A percentile compares a stretch with the other conserved stretches of the same genome.
These are phyloP conservation scores for Piloderma croceum DNA, from an alignment of 768 basidiomycete species.

Conservation along the genomic window DNA sequence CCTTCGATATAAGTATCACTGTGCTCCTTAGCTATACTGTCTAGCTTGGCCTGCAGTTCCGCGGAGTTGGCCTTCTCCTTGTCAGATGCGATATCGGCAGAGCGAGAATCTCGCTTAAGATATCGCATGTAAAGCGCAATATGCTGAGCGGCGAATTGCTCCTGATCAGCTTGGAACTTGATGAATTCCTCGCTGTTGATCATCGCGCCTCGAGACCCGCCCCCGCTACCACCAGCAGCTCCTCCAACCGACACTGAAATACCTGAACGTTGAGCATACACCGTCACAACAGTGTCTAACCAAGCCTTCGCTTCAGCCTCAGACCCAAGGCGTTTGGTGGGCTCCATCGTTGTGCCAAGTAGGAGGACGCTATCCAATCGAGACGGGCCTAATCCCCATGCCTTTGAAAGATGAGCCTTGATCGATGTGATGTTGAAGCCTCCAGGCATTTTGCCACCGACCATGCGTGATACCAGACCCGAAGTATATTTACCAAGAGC, in stretches of 20 bases:
- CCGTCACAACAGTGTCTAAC: slow-evolving; percentile 79
- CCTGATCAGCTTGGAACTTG: slow-evolving; percentile 91
- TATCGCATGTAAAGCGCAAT: slow-evolving; percentile 97
- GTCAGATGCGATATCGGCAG: slow-evolving; percentile 87
- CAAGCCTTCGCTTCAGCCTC: slow-evolving; percentile 92
- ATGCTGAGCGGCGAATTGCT: slow-evolving; percentile 87
- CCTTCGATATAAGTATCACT: slow-evolving; percentile 92
- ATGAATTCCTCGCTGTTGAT: slow-evolving; percentile 99
- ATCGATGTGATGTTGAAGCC: slow-evolving; percentile 94
- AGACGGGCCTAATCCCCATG: slow-evolving; percentile 90
- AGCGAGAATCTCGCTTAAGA: slow-evolving; percentile 87
- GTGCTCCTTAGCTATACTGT: slow-evolving; percentile 85
- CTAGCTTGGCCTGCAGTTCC: slow-evolving; percentile 78
- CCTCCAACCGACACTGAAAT: slow-evolving; percentile 74
- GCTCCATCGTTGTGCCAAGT: slow-evolving; percentile 88
- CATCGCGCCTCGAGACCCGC: slow-evolving; percentile 68
- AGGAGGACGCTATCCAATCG: slow-evolving; percentile 89
- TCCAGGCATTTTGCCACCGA: slow-evolving; percentile 97
- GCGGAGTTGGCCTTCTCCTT: slow-evolving; percentile 70
- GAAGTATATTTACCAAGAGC: slow-evolving; percentile 89
- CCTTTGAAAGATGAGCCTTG: slow-evolving; percentile 83
- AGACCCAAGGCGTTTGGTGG: slow-evolving; percentile 85
- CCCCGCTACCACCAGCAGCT: slow-evolving; percentile 53
- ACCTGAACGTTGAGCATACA: slow-evolving; percentile 86
- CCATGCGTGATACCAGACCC: slow-evolving; percentile 83